Conservation (phyloP, 1,284 basidiomycete species). For the Cutaneotrichosporon curvatum region DNA sequence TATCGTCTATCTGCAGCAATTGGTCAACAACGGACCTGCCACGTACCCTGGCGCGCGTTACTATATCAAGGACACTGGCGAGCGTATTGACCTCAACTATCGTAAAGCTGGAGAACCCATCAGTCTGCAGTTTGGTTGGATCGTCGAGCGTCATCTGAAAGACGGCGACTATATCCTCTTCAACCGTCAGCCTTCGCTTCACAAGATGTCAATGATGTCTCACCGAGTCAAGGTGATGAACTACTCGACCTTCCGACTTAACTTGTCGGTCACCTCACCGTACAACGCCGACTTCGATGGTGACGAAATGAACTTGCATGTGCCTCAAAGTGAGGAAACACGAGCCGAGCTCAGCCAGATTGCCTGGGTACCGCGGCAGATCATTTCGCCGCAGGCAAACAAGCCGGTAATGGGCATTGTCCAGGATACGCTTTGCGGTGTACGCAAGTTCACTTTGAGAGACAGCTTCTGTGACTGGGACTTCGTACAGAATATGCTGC, state of each 20-base stretch:
- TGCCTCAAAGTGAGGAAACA: slow-evolving; percentile 99
- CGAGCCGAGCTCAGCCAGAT: slow-evolving; percentile 95
- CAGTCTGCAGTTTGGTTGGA: slow-evolving; percentile 90
- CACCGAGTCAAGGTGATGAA: slow-evolving; percentile 97
- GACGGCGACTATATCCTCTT: slow-evolving; percentile 96
- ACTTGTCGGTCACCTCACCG: slow-evolving; percentile 40
- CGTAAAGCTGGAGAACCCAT: slow-evolving; percentile 97
- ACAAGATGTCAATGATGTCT: slow-evolving; percentile 99
- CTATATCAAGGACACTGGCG: slow-evolving; percentile 94
- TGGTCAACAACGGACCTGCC: slow-evolving; percentile 94
- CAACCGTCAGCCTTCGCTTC: slow-evolving; percentile 95
- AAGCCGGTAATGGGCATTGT: slow-evolving; percentile 99
- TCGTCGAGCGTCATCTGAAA: slow-evolving; percentile 94
- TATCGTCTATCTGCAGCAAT: slow-evolving; percentile 85
- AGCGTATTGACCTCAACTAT: slow-evolving; percentile 94
- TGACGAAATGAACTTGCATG: slow-evolving; percentile 99
- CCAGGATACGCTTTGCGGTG: slow-evolving; percentile 95
- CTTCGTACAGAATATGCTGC: slow-evolving; percentile 89
- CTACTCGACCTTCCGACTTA: slow-evolving; percentile 74
- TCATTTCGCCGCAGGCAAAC: slow-evolving; percentile 98
- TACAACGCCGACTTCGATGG: slow-evolving; percentile 97
- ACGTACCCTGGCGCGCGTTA: slow-evolving; percentile 95
- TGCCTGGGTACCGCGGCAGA: slow-evolving; percentile 82
- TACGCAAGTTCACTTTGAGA: slow-evolving; percentile 93
- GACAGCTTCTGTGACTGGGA: slow-evolving; percentile 92